A percentile compares a stretch with the other conserved stretches of the same genome.
phyloP scores from a whole-genome alignment of 495 filamentous ascomycete genomes.

The Hyaloscypha variabilis region DNA sequence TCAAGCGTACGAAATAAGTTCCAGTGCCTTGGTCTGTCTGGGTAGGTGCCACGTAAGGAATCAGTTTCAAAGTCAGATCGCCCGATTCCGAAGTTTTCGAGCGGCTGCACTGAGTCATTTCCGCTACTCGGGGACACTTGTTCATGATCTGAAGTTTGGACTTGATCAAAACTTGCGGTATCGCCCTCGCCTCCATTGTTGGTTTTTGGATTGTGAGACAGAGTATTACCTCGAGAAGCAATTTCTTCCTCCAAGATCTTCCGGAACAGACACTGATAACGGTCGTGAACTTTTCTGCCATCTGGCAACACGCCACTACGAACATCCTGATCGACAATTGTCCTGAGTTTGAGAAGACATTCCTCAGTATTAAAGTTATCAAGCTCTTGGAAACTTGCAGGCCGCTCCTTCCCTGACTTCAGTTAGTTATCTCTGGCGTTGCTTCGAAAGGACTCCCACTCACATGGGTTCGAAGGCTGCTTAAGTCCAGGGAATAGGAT shows the following conservation, averaged over 20 bases:
- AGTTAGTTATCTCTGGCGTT: background rate
- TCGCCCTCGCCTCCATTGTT: background rate
- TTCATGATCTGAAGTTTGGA: background rate
- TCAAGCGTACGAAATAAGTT: too few relatives aligned
- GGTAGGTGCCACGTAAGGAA: too few relatives aligned
- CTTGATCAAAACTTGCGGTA: background rate
- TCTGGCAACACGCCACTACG: background rate
- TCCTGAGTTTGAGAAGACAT: background rate
- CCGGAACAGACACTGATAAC: background rate
- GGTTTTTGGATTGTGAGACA: background rate
- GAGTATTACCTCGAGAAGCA: background rate
- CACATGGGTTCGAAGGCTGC: constrained; percentile 9
- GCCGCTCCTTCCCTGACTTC: background rate
- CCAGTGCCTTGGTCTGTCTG: too few relatives aligned
- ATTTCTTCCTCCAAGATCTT: background rate
- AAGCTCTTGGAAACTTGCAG: background rate
- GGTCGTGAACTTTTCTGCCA: background rate
- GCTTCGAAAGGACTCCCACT: background rate
- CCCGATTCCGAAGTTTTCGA: too few relatives aligned
- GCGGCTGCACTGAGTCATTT: too few relatives aligned
- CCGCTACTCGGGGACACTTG: too few relatives aligned
- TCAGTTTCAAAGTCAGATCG: too few relatives aligned
- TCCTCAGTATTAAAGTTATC: background rate
- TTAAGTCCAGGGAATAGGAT: constrained; percentile 6
- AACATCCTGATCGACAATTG: background rate